Conservation (phyloP, 2,329 filamentous ascomycete genomes). For the Alternaria sp. region DNA sequence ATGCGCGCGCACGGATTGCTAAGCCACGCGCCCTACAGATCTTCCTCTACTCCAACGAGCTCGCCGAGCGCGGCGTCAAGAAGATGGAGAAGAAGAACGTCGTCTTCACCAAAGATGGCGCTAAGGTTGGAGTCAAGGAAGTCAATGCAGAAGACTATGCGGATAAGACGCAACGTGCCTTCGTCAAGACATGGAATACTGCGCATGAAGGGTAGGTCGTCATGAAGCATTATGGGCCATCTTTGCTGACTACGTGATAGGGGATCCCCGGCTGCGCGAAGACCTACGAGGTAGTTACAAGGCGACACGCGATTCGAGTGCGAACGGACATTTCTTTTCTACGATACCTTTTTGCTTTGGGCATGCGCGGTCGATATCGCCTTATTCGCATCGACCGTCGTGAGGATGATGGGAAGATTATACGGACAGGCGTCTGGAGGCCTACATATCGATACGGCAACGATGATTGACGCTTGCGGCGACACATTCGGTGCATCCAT, state of each 20-base stretch:
- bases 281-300: not conserved
- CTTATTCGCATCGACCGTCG: not conserved
- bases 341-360: not conserved
- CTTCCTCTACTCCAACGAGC: conserved; percentile 71
- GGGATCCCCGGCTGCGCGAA: not conserved
- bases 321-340: not conserved
- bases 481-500: not conserved
- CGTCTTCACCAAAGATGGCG: conserved; percentile 75
- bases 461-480: not conserved
- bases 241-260: not conserved
- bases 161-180: conserved; percentile 71
- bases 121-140: conserved; percentile 74
- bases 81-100: conserved; percentile 79
- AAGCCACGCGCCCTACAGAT: conserved; percentile 50
- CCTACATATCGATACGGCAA: not conserved
- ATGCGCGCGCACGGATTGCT: conserved; percentile 2
- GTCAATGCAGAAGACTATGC: conserved; percentile 73
- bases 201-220: conserved; percentile 32
- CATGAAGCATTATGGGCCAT: not conserved
- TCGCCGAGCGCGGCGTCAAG: conserved; percentile 69
- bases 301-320: not conserved
- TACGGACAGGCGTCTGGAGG: not conserved
- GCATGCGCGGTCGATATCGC: not conserved
- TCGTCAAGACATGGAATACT: conserved; percentile 59
- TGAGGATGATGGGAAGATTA: not conserved